Evolutionary conservation across 2,329 filamentous ascomycete genomes (phyloP), one percentile per base, ranked within the genome.

Genomic region (Monosporascus sp.): DNA sequence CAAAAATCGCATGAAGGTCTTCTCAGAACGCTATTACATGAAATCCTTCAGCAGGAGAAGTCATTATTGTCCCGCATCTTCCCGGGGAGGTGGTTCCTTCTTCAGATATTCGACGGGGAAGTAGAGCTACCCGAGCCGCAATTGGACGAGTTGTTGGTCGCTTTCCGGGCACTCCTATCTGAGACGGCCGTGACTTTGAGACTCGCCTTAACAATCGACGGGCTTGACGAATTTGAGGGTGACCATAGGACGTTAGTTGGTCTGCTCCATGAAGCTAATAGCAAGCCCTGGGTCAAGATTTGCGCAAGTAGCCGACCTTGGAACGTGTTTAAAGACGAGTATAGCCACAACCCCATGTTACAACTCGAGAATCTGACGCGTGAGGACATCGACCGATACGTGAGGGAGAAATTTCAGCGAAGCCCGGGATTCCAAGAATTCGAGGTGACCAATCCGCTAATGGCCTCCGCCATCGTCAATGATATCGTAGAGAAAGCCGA

Each of bases 281-380:
- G 18, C 1, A 17, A 44, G 9, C 27, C 24, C 8, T 50, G 52
- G 34, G 47, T 62, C 46, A 65, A 65, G 44, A 36, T 64, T 15
- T 64, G 60, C 24, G 39, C 59, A 1, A 62, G 59, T 8, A 65
- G 64, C 37, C 49, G 65, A 17, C 65, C 63, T 1, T 59, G 60
- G 53, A 54, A 57, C 17, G 52, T 56, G 4, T 66, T 65, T 44
- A 42, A 54, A 17, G 57, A 61, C 11, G 56, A 51, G 2, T 66
- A 62, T 41, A 38, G 9, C 11, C 2, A 42, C 1, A 55, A 18
- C 6, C 59, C 59, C 5, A 54, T 39, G n/a, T 52, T 66, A 17
- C 44, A 51, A 15, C 49, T 66, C 0, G 59, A 67, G 22, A 52
- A 59, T 5, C 38, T 65, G 8, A 68, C 61, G 11, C 34, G 45